phyloP scores from a whole-genome alignment of 2,329 filamentous ascomycete genomes.

The Fusarium udum region DNA sequence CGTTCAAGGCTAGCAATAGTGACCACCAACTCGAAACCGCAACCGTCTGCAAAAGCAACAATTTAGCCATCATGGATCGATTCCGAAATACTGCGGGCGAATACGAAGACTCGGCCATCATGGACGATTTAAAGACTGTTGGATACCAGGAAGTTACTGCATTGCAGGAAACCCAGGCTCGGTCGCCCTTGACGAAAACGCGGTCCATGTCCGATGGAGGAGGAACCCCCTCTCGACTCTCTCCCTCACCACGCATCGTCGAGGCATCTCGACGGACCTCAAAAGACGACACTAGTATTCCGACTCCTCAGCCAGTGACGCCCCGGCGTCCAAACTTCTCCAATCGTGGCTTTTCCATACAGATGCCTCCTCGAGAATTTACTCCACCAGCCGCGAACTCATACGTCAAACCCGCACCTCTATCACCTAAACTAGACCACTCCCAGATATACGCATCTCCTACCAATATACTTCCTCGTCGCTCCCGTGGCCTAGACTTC shows the following conservation, averaged over 20 bases:
- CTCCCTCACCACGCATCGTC: slow-evolving; percentile 66
- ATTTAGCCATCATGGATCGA: slow-evolving; percentile 34
- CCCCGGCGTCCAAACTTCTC: slow-evolving; percentile 75
- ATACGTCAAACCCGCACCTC: slow-evolving; percentile 68
- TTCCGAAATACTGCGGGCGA: slow-evolving; percentile 27
- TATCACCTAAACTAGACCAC: slow-evolving; percentile 87
- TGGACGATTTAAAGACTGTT: slow-evolving; percentile 42
- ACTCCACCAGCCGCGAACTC: slow-evolving; percentile 51
- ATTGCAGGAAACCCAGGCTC: slow-evolving; percentile 26
- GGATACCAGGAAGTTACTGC: slow-evolving; percentile 29
- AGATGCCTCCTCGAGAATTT: slow-evolving; percentile 48
- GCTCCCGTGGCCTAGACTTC: slow-evolving; percentile 91
- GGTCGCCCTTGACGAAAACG: slow-evolving; percentile 61
- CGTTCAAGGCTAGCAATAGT: slow-evolving; percentile 29
- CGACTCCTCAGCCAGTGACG: slow-evolving; percentile 67
- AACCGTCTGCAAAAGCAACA: not conserved
- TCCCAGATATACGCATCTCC: slow-evolving; percentile 88
- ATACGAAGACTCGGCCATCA: slow-evolving; percentile 48
- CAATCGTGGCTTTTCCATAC: slow-evolving; percentile 64
- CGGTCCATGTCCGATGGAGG: slow-evolving; percentile 73
- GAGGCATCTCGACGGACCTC: slow-evolving; percentile 64
- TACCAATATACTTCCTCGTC: slow-evolving; percentile 85
- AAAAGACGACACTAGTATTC: slow-evolving; percentile 73
- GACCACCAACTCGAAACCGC: not conserved
- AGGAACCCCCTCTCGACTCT: slow-evolving; percentile 64